Conservation (phyloP, 1,139 yeast genomes). For the Taiozyma sp. region DNA sequence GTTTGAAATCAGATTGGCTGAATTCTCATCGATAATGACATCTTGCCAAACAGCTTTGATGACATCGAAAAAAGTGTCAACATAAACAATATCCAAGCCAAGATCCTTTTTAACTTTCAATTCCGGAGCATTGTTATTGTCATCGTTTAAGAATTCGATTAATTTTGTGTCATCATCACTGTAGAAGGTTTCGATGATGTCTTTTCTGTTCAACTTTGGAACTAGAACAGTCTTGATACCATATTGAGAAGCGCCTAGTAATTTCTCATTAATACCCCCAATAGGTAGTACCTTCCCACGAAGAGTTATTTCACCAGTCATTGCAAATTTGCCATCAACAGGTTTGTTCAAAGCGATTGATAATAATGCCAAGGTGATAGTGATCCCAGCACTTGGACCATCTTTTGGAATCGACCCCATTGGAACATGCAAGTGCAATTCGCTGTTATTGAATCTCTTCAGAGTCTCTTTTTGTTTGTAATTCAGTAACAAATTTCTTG, state of each 20-base stretch:
- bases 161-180: conserved; percentile 25
- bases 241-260: conserved; percentile 79
- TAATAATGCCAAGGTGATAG: conserved; percentile 78
- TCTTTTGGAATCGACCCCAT: conserved; percentile 87
- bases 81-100: conserved; percentile 47
- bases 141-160: conserved; percentile 18
- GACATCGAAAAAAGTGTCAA: conserved; percentile 77
- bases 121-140: conserved; percentile 6
- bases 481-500: conserved; percentile 26
- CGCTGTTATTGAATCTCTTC: conserved; percentile 46
- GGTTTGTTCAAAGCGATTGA: conserved; percentile 67
- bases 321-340: conserved; percentile 68
- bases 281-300: conserved; percentile 85
- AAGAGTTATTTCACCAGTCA: conserved; percentile 92
- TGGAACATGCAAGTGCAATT: conserved; percentile 83
- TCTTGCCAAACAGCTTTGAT: conserved; percentile 61
- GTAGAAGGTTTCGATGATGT: conserved; percentile 49
- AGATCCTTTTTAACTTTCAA: conserved; percentile 40
- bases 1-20: conserved; percentile 1
- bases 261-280: conserved; percentile 85
- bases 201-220: conserved; percentile 69
- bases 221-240: conserved; percentile 59
- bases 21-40: conserved; percentile 1
- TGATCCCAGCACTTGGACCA: conserved; percentile 93
- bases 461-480: conserved; percentile 26